Base-by-base conservation (phyloP, 768 basidiomycete genomes). In the Thelephora ganbajun region DNA sequence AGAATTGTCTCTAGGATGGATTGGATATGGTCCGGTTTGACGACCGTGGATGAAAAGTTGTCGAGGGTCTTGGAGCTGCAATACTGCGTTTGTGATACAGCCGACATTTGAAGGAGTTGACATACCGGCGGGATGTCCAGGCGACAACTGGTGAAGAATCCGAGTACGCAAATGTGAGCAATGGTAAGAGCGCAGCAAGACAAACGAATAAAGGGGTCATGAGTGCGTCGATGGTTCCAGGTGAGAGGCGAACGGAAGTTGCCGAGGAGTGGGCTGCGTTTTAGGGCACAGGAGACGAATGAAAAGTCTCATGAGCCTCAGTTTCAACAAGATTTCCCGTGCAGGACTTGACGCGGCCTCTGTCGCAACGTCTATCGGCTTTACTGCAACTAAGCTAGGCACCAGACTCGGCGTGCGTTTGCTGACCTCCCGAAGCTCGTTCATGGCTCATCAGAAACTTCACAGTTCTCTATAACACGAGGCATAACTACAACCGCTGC, bases 61-160 rank as follows among this genome's bases (percentile, higher is more conserved):
- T 68, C 65, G 44, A 83, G 69, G 20, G 64, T 59, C 53, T 62
- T 61, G 43, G 75, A 77, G 50, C 81, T 83, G 51, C 5, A 34
- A 35, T 18, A 11, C 6, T 2, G 37, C 2, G 43, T 23, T 33
- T 46, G 48, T 43, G 39, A 12, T n/a, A 42, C 30, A 35, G 5
- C 23, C 11, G 20, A 16, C 16, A 43, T 9, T 33, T 6, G 44
- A 33, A 43, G 18, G 5, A 12, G 26, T 35, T 35, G 18, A 51
- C 54, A n/a, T 58, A 83, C 84, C 68, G 70, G 39, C 72, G 66
- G 19, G 82, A 83, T 1, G 83, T 76, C 84, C 86, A 88, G 11
- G 76, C 74, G 2, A 88, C 61, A 12, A 87, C 57, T 7, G 85
- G 85, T 5, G 67, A 60, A 0, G 83, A 82, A 48, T 77, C 68